phyloP scores from a whole-genome alignment of 1,284 basidiomycete genomes.

The Cutaneotrichosporon spelunceum region DNA sequence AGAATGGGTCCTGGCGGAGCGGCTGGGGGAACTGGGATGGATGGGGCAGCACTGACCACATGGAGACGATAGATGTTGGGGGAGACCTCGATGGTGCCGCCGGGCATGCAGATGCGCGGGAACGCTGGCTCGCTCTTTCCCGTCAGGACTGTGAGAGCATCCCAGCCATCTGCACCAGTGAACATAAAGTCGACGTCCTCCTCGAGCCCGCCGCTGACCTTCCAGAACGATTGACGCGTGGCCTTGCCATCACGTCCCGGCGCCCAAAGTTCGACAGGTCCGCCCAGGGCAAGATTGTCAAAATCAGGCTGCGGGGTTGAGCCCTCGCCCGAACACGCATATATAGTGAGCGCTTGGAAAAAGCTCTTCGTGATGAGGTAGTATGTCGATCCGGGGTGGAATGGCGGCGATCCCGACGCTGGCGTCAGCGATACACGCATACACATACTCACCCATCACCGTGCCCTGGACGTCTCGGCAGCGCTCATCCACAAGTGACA shows the following conservation, averaged over 20 bases:
- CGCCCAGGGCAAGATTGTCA: slow-evolving; percentile 26
- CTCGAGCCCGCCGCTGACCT: slow-evolving; percentile 51
- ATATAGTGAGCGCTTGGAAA: slow-evolving; percentile 31
- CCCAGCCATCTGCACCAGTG: slow-evolving; percentile 71
- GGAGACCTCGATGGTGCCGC: slow-evolving; percentile 65
- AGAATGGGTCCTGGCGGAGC: slow-evolving; percentile 10
- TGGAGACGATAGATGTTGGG: slow-evolving; percentile 69
- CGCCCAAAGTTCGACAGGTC: slow-evolving; percentile 26
- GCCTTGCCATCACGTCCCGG: slow-evolving; percentile 17
- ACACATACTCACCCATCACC: slow-evolving; percentile 16
- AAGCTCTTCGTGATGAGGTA: slow-evolving; percentile 43
- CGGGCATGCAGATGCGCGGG: slow-evolving; percentile 56
- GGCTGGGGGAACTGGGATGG: slow-evolving; percentile 21
- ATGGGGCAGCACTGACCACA: slow-evolving; percentile 28
- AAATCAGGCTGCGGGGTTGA: slow-evolving; percentile 28
- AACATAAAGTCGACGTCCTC: slow-evolving; percentile 76
- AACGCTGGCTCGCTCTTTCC: slow-evolving; percentile 48
- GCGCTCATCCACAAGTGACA: slow-evolving; percentile 30
- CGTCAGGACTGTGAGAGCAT: slow-evolving; percentile 55
- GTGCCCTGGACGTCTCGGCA: slow-evolving; percentile 14
- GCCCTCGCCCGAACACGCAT: slow-evolving; percentile 27
- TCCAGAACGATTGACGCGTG: slow-evolving; percentile 27
- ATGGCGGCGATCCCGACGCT: slow-evolving; percentile 38
- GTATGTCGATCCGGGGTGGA: slow-evolving; percentile 32
- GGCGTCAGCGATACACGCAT: slow-evolving; percentile 4